Conservation (phyloP, 495 filamentous ascomycete species). For the Penicillium coffeae region DNA sequence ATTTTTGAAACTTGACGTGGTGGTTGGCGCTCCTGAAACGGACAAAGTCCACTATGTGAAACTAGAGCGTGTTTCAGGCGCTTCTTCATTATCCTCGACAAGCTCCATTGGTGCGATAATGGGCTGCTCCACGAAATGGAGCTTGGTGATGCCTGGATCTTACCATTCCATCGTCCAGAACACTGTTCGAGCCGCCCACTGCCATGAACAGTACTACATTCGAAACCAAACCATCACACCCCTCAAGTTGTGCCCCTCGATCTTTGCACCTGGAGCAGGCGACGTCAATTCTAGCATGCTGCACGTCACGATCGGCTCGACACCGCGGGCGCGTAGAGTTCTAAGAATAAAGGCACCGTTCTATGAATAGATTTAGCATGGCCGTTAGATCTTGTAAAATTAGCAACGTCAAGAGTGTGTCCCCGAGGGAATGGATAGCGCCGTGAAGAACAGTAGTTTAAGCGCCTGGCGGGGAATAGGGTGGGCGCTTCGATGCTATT, state of each 20-base stretch:
- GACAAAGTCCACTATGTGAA: constrained; percentile 1
- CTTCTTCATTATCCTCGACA: constrained; percentile 2
- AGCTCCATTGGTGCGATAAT: neutral
- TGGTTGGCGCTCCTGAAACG: constrained; percentile 4
- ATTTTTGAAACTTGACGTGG: neutral
- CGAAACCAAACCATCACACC: too few relatives aligned
- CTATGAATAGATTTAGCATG: constrained; percentile 13
- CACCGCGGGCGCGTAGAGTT: constrained; percentile 2
- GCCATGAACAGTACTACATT: too few relatives aligned
- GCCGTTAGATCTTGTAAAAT: neutral
- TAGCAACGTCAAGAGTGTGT: neutral
- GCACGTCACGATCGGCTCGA: neutral
- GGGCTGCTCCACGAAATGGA: neutral
- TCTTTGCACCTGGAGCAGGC: neutral
- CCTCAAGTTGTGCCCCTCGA: too few relatives aligned
- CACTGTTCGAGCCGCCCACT: too few relatives aligned
- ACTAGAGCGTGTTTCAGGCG: constrained; percentile 5
- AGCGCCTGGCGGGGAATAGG: constrained; percentile 16
- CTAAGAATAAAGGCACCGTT: constrained; percentile 5
- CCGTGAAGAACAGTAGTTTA: neutral
- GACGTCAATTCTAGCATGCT: neutral
- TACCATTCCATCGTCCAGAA: neutral
- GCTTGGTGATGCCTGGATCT: neutral
- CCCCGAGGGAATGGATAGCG: neutral
- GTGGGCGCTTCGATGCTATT: constrained; percentile 16